These are phyloP conservation scores for Baorangia bicolor DNA, from an alignment of 768 basidiomycete species.

Conservation along the genomic window DNA sequence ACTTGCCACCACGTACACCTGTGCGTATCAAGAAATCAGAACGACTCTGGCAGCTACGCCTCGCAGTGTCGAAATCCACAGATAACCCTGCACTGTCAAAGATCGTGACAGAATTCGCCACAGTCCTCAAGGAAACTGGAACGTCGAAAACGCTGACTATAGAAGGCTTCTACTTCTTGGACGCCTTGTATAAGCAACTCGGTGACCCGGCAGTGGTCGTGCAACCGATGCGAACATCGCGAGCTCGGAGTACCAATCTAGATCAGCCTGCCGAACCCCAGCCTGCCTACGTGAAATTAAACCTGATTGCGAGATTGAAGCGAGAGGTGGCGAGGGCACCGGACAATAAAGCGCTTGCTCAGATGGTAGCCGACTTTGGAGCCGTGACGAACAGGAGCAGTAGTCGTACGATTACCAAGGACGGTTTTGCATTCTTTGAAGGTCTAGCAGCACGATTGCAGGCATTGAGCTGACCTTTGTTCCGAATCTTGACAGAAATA, in stretches of 20 bases:
- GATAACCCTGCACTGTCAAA: slow-evolving; percentile 56
- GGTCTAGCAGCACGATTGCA: slow-evolving; percentile 55
- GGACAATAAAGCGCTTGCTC: slow-evolving; percentile 57
- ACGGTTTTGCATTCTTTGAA: slow-evolving; percentile 68
- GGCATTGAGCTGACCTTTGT: slow-evolving; percentile 18
- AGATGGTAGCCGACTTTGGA: slow-evolving; percentile 69
- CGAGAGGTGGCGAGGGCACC: slow-evolving; percentile 50
- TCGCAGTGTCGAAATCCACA: slow-evolving; percentile 42
- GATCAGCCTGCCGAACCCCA: slow-evolving; percentile 41
- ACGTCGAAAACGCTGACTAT: slow-evolving; percentile 65
- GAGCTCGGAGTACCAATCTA: slow-evolving; percentile 40
- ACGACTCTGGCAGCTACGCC: slow-evolving; percentile 49
- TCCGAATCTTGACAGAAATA: too few species aligned
- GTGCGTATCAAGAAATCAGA: slow-evolving; percentile 43
- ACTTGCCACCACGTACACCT: slow-evolving; percentile 30
- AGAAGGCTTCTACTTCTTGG: slow-evolving; percentile 70
- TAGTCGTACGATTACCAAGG: slow-evolving; percentile 74
- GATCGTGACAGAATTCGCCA: slow-evolving; percentile 59
- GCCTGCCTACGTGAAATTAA: slow-evolving; percentile 54
- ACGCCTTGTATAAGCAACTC: slow-evolving; percentile 67
- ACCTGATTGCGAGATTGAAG: slow-evolving; percentile 57
- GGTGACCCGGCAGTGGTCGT: slow-evolving; percentile 63
- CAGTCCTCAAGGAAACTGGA: slow-evolving; percentile 56
- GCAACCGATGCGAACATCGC: slow-evolving; percentile 49
- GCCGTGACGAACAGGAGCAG: slow-evolving; percentile 65